Conservation (phyloP, 75 land plant species). For the Picea glauca region DNA sequence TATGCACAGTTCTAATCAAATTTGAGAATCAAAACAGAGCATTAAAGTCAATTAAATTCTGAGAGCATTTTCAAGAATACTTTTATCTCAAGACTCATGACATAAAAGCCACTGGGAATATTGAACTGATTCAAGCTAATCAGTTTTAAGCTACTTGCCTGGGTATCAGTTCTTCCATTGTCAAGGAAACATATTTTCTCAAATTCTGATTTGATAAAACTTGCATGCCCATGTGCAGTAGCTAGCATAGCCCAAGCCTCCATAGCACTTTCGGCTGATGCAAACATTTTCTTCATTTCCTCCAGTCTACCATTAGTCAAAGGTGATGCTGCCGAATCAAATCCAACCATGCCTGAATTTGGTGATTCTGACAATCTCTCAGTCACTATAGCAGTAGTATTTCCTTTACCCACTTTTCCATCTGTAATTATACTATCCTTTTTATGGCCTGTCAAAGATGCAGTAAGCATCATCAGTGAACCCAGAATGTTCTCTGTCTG, state of each 20-base stretch:
- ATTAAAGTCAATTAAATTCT: no score
- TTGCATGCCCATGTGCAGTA: slow-evolving; percentile 79
- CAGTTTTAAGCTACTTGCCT: slow-evolving; percentile 35
- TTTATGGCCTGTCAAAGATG: slow-evolving; percentile 40
- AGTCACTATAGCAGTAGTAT: neutral
- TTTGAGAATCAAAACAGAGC: no score
- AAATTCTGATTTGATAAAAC: slow-evolving; percentile 96
- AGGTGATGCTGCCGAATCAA: slow-evolving; percentile 13
- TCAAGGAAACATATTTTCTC: slow-evolving; percentile 94
- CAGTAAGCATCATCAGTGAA: slow-evolving; percentile 59
- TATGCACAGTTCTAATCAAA: no score
- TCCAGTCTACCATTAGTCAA: slow-evolving; percentile 47
- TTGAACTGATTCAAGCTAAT: neutral
- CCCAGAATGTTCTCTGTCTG: slow-evolving; percentile 80
- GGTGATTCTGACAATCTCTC: slow-evolving; percentile 1
- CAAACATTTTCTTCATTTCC: slow-evolving; percentile 75
- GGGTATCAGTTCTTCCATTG: slow-evolving; percentile 87
- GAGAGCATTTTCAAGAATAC: neutral
- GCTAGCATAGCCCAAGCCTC: slow-evolving; percentile 99
- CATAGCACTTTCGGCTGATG: slow-evolving; percentile 94
- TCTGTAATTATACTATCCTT: slow-evolving; percentile 17
- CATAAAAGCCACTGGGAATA: neutral
- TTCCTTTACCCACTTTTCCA: slow-evolving; percentile 8
- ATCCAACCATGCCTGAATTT: slow-evolving; percentile 9
- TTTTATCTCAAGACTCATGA: neutral